Evolutionary conservation across 306 rosid genomes (phyloP).

Genomic region (Prunus mira): DNA sequence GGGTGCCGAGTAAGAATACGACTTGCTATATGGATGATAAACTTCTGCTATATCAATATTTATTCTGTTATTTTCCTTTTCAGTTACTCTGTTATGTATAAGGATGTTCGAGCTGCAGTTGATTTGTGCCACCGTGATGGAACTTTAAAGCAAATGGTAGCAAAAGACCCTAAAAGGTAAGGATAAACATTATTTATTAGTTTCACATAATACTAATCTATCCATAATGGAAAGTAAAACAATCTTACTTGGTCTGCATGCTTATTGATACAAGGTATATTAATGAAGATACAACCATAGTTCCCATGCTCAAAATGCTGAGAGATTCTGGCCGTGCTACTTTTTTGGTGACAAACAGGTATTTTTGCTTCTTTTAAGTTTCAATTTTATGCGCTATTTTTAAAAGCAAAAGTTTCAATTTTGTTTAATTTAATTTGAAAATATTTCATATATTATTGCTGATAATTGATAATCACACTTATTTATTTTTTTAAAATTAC

Average conservation of each 20-base stretch:
- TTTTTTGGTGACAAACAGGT: conserved; percentile 98
- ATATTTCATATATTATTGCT: background rate
- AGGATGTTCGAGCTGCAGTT: conserved; percentile 98
- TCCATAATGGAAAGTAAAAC: background rate
- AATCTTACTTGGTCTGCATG: conserved; percentile 12
- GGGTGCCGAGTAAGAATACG: conserved; percentile 59
- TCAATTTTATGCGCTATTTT: background rate
- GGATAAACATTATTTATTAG: conserved; percentile 13
- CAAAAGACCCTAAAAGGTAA: conserved; percentile 81
- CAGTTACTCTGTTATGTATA: conserved; percentile 86
- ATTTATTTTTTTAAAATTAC: background rate
- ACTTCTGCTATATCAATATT: background rate
- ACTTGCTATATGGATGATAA: conserved; percentile 3
- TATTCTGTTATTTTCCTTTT: conserved; percentile 9
- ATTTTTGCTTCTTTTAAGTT: conserved; percentile 17
- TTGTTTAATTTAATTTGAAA: background rate
- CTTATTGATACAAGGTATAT: conserved; percentile 57
- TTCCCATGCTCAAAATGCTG: conserved; percentile 93
- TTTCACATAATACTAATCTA: background rate
- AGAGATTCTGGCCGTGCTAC: conserved; percentile 89
- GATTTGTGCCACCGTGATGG: conserved; percentile 99
- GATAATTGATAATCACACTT: background rate
- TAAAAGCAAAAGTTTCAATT: background rate
- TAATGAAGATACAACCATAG: conserved; percentile 69
- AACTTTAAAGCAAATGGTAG: conserved; percentile 96